These are phyloP conservation scores for Gloeostereum incarnatum DNA, from an alignment of 768 basidiomycete genomes.

Conservation along the genomic window DNA sequence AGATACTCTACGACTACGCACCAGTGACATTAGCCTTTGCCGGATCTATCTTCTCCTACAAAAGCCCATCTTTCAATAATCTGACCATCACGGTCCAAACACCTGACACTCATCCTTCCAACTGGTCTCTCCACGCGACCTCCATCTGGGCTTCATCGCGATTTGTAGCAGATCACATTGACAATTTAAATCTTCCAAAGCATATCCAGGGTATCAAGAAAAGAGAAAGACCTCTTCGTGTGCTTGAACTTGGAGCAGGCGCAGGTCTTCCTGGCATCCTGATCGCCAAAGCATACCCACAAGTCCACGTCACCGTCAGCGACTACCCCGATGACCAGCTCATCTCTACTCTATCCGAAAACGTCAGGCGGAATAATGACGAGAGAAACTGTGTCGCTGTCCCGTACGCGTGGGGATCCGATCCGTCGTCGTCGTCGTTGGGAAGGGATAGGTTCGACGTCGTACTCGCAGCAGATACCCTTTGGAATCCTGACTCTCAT, in stretches of 20 bases:
- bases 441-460: slow-evolving; percentile 41
- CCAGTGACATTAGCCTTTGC: slow-evolving; percentile 54
- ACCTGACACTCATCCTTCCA: slow-evolving; percentile 57
- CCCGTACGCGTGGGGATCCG: slow-evolving; percentile 60
- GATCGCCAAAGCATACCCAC: slow-evolving; percentile 39
- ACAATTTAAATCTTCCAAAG: slow-evolving; percentile 29
- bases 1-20: slow-evolving; percentile 49
- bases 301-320: slow-evolving; percentile 38
- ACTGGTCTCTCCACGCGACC: slow-evolving; percentile 73
- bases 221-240: slow-evolving; percentile 8
- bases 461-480: slow-evolving; percentile 64
- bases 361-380: slow-evolving; percentile 44
- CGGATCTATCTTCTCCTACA: slow-evolving; percentile 44
- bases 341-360: slow-evolving; percentile 47
- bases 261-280: slow-evolving; percentile 68
- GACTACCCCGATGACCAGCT: slow-evolving; percentile 68
- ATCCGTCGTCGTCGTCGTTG: slow-evolving; percentile 23
- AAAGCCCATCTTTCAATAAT: slow-evolving; percentile 11
- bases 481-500: slow-evolving; percentile 68
- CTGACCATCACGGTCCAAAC: slow-evolving; percentile 35
- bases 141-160: slow-evolving; percentile 67
- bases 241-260: slow-evolving; percentile 72
- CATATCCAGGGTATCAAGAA: slow-evolving; percentile 9
- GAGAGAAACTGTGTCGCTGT: slow-evolving; percentile 37
- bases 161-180: slow-evolving; percentile 58